phyloP scores from a whole-genome alignment of 73 alveolate species.

The Uronychia setigera region DNA sequence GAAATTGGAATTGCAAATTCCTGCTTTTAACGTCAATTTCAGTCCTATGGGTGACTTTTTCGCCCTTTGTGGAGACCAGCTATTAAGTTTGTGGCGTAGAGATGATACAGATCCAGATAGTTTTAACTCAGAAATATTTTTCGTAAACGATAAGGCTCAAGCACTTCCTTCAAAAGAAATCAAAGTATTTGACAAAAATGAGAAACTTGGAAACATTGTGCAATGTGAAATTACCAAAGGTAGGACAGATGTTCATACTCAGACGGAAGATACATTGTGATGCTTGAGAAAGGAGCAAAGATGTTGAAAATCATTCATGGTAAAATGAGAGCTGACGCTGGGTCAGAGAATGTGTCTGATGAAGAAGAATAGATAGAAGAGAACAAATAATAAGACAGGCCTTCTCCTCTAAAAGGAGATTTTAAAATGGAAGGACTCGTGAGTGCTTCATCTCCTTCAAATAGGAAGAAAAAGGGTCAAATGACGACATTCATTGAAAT shows the following conservation, averaged over 20 bases:
- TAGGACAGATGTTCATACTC: neutral
- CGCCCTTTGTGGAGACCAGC: constrained; percentile 42
- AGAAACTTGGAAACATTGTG: constrained; percentile 10
- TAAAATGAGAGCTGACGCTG: neutral
- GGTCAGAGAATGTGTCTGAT: neutral
- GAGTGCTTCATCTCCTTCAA: no score
- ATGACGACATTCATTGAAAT: neutral
- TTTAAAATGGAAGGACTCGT: neutral
- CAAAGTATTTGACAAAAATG: neutral
- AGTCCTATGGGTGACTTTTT: constrained; percentile 63
- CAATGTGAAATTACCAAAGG: constrained; percentile 14
- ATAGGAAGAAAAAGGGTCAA: no score
- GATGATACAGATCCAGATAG: constrained; percentile 6
- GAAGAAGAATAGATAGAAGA: constrained; percentile 9
- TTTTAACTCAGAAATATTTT: constrained; percentile 19
- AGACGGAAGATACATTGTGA: constrained; percentile 12
- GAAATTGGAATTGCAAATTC: constrained; percentile 46
- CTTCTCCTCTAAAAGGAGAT: neutral
- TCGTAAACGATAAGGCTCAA: neutral
- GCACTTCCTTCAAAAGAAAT: constrained; percentile 18
- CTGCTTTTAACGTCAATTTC: constrained; percentile 28
- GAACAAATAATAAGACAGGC: constrained; percentile 1
- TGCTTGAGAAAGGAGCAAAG: neutral
- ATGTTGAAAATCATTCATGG: constrained; percentile 10
- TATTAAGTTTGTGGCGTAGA: constrained; percentile 56